Conservation (phyloP, 75 land plant genomes). For the Pinus taeda region DNA sequence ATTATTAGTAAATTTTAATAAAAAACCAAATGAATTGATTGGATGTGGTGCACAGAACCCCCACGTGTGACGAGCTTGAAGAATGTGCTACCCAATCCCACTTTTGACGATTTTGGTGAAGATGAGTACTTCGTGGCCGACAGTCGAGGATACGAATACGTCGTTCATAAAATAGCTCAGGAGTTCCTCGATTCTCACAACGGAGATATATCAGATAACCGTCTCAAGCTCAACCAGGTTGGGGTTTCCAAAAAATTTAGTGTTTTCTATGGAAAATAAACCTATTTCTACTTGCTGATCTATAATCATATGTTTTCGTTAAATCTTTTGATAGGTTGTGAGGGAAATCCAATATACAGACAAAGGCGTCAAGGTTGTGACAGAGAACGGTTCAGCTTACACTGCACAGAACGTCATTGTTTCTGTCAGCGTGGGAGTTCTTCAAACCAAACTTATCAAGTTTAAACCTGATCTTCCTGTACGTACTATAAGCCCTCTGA, state of each 20-base stretch:
- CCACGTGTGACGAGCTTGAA: conserved; percentile 66
- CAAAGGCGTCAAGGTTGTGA: conserved; percentile 32
- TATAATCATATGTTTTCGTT: too few species aligned
- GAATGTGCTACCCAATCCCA: conserved; percentile 43
- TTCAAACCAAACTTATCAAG: conserved; percentile 50
- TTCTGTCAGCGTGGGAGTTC: conserved; percentile 65
- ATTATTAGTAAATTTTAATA: too few species aligned
- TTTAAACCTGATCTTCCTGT: conserved; percentile 60
- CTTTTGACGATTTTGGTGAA: conserved; percentile 45
- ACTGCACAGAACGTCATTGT: conserved; percentile 43
- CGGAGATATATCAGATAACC: conserved; percentile 29
- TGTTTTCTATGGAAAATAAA: background rate
- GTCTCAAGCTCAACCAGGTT: conserved; percentile 56
- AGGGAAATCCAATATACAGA: conserved; percentile 20
- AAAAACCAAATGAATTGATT: background rate
- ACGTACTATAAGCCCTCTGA: conserved; percentile 13
- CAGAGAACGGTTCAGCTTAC: conserved; percentile 48
- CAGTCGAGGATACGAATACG: conserved; percentile 42
- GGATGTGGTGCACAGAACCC: conserved; percentile 30
- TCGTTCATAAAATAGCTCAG: conserved; percentile 48
- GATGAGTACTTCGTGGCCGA: conserved; percentile 62
- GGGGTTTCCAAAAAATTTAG: background rate
- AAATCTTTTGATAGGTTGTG: conserved; percentile 34
- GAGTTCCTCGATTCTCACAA: conserved; percentile 26
- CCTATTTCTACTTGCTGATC: background rate